Evolutionary conservation across 257 asterid species (phyloP).

Genomic region (Osmanthus fragrans): DNA sequence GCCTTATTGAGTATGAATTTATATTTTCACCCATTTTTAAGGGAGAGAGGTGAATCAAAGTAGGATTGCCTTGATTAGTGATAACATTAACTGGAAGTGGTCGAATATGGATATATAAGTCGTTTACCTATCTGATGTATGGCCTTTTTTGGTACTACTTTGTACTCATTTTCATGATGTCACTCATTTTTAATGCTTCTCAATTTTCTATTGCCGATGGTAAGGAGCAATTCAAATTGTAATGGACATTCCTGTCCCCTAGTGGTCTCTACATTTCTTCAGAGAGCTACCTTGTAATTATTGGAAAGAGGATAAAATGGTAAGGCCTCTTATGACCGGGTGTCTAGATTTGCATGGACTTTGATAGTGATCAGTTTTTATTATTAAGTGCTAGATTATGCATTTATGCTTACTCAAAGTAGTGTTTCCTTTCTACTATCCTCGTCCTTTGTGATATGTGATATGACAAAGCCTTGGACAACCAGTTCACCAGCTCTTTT

Average conservation of each 20-base stretch:
- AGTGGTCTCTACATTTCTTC: background rate
- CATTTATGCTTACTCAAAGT: background rate
- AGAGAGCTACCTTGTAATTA: background rate
- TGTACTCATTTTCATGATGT: background rate
- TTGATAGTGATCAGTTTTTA: conserved; percentile 6
- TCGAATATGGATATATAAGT: background rate
- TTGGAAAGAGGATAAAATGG: background rate
- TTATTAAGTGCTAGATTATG: background rate
- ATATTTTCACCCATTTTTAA: background rate
- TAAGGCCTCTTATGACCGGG: background rate
- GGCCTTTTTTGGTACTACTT: background rate
- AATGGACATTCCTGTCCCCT: no score
- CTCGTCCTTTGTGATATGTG: background rate
- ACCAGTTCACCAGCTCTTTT: background rate
- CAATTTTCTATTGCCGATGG: no score
- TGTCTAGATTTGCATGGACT: conserved; percentile 9
- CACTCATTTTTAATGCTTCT: background rate
- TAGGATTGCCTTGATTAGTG: conserved; percentile 13
- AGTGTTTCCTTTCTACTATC: background rate
- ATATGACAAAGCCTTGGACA: background rate
- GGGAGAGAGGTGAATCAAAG: background rate
- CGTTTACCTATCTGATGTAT: background rate
- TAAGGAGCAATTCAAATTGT: no score
- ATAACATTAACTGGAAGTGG: conserved; percentile 3
- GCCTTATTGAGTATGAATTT: background rate